phyloP scores from a whole-genome alignment of 176 grass and related monocot genomes.

The Elymus sibiricus region DNA sequence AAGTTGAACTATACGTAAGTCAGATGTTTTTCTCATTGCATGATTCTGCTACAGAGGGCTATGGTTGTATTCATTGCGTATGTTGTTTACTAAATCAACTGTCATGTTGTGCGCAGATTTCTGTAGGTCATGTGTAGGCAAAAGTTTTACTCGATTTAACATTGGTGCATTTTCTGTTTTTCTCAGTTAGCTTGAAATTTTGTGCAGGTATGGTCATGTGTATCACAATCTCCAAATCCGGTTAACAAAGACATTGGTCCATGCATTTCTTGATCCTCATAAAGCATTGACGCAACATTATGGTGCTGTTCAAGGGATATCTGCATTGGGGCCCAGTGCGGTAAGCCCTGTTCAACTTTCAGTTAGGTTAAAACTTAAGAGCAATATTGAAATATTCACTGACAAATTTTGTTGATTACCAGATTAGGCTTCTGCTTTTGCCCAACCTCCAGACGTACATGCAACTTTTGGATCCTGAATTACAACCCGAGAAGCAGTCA shows the following conservation, averaged over 20 bases:
- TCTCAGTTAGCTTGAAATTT: constrained; percentile 3
- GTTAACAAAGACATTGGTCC: constrained; percentile 63
- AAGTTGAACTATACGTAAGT: not conserved
- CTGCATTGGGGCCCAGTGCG: constrained; percentile 70
- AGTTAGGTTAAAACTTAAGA: constrained; percentile 13
- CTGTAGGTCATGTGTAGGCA: not conserved
- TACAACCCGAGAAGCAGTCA: constrained; percentile 89
- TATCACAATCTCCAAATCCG: constrained; percentile 86
- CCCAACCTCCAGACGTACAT: constrained; percentile 85
- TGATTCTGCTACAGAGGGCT: not conserved
- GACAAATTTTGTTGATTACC: constrained; percentile 22
- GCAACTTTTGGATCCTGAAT: constrained; percentile 79
- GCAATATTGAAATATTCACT: not conserved
- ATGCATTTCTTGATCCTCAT: constrained; percentile 84
- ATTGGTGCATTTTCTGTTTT: constrained; percentile 2
- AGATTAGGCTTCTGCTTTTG: constrained; percentile 85
- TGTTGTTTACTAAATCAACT: not conserved
- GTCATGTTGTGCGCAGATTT: not conserved
- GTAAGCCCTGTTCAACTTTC: constrained; percentile 34
- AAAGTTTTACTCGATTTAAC: not conserved
- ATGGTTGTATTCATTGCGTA: not conserved
- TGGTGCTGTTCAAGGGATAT: constrained; percentile 87
- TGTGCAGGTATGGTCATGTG: constrained; percentile 73
- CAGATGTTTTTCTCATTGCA: not conserved
- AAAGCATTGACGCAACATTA: constrained; percentile 98